Percentiles rank a stretch among this genome's conserved stretches.
phyloP scores from a whole-genome alignment of 2,329 filamentous ascomycete species.

The Paecilomyces formosus region DNA sequence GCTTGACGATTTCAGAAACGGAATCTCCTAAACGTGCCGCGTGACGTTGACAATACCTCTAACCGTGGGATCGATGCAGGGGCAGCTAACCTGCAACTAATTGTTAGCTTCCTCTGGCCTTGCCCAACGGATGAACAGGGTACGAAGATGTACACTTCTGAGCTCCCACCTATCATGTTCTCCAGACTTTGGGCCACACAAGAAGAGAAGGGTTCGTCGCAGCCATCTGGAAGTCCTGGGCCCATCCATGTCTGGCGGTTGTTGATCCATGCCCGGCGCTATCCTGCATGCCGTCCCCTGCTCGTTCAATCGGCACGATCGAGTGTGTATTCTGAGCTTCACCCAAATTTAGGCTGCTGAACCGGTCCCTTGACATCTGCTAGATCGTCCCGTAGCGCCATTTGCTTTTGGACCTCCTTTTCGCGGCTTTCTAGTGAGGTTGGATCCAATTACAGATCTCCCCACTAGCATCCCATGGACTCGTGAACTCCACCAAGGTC shows the following conservation, averaged over 20 bases:
- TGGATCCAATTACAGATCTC: not conserved
- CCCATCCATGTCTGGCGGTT: not conserved
- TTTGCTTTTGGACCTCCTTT: conserved; percentile 6
- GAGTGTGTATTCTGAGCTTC: not conserved
- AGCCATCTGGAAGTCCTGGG: not conserved
- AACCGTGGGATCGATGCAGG: not conserved
- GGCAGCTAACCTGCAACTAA: not conserved
- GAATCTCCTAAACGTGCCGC: not conserved
- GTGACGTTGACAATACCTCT: not conserved
- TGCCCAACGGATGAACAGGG: not conserved
- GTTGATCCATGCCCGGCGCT: not conserved
- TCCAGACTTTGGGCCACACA: not conserved
- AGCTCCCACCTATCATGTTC: not conserved
- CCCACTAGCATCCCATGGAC: conserved; percentile 7
- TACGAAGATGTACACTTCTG: not conserved
- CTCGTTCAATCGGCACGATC: not conserved
- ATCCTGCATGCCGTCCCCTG: not conserved
- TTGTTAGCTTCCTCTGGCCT: not conserved
- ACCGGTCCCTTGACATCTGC: conserved; percentile 1
- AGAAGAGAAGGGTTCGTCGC: not conserved
- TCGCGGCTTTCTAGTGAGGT: not conserved
- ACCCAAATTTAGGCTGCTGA: conserved; percentile 8
- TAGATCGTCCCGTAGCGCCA: conserved; percentile 3
- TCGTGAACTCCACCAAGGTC: conserved; percentile 1
- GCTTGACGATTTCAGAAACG: not conserved